Conservation (phyloP, 139 green algal species). For the Yamagishiella unicocca region DNA sequence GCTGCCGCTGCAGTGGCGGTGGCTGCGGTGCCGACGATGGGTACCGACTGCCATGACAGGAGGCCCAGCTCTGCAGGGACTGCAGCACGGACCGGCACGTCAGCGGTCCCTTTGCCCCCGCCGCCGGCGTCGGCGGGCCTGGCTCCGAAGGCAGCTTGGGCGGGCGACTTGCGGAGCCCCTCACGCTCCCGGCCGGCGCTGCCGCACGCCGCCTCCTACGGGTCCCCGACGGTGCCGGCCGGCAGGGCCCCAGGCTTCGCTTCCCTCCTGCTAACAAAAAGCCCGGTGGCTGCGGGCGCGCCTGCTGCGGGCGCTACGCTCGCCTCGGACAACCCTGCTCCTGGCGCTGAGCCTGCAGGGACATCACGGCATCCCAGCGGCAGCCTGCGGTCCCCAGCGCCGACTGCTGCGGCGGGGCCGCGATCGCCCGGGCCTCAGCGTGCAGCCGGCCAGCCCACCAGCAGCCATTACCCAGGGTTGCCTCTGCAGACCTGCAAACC, state of each 20-base stretch:
- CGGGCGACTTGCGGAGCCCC: background rate
- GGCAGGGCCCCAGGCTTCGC: background rate
- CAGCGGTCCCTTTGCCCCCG: background rate
- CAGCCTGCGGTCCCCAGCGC: background rate
- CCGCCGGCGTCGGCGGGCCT: background rate
- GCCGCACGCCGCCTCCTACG: too few relatives aligned
- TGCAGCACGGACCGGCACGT: background rate
- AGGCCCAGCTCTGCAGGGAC: background rate
- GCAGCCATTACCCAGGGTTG: slow-evolving; percentile 8
- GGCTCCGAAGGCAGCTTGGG: background rate
- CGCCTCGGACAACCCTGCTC: too few relatives aligned
- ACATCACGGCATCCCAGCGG: too few relatives aligned
- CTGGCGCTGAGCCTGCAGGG: too few relatives aligned
- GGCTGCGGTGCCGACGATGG: background rate
- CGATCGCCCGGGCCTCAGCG: background rate
- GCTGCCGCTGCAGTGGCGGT: background rate
- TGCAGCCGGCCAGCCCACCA: background rate
- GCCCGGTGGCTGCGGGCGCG: background rate
- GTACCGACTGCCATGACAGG: background rate
- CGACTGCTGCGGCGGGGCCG: background rate
- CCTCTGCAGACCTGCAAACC: background rate
- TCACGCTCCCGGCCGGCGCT: background rate
- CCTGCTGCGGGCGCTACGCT: background rate
- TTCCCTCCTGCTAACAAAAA: background rate
- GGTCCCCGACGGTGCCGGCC: too few relatives aligned